Evolutionary conservation across 768 basidiomycete species (phyloP).

Genomic region (Leucosporidium yakuticum): DNA sequence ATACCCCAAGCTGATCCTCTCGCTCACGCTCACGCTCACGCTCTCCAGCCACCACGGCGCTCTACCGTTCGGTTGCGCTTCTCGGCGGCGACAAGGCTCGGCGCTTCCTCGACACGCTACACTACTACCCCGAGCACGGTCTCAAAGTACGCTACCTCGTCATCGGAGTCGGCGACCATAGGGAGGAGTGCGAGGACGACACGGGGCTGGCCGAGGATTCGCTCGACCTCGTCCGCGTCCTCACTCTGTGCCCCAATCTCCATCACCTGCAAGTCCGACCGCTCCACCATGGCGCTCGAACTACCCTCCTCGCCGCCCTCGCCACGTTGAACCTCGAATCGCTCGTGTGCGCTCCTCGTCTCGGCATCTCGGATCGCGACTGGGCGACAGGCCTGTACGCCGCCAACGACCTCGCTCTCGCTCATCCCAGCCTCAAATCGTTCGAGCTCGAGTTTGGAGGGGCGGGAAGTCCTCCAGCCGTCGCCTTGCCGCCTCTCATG

Average conservation of each 20-base stretch:
- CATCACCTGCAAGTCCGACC: constrained; percentile 9
- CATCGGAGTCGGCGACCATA: not conserved
- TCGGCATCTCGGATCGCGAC: not conserved
- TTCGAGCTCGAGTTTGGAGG: too few species aligned
- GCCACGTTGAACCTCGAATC: not conserved
- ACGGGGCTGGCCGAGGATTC: not conserved
- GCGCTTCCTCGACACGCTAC: not conserved
- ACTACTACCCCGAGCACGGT: not conserved
- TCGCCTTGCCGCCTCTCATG: not conserved
- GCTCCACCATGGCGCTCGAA: not conserved
- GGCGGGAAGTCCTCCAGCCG: not conserved
- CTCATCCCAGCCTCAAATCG: not conserved
- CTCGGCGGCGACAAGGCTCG: not conserved
- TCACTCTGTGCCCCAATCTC: not conserved
- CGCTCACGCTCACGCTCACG: too few species aligned
- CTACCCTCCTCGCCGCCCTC: not conserved
- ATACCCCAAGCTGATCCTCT: too few species aligned
- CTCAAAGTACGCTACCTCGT: constrained; percentile 2
- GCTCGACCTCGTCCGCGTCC: constrained; percentile 2
- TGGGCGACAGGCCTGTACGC: not conserved
- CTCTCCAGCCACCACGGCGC: not conserved
- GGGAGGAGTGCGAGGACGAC: not conserved
- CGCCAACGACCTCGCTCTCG: not conserved
- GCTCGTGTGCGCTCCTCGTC: constrained; percentile 11
- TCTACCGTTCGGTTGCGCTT: constrained; percentile 14